Base-by-base conservation (phyloP, 768 basidiomycete genomes). In the Rhodocollybia butyracea region DNA sequence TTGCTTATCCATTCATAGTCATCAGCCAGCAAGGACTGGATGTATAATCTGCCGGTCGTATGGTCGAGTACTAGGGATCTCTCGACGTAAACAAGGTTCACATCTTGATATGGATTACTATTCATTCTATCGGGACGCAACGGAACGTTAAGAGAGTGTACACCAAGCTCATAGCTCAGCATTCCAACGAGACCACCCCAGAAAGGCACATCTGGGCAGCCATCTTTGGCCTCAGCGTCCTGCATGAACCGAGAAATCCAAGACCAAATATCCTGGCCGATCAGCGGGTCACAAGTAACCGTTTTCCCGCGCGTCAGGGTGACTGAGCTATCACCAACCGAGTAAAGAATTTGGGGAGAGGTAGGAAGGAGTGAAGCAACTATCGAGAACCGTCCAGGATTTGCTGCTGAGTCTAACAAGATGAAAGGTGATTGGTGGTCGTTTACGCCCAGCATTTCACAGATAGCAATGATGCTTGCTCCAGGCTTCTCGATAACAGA, bases 181-280 rank as follows among this genome's bases (percentile, higher is more conserved):
- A 80, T 83, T 8, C 91, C 91, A 22, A 92, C 68, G 13, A 93
- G 73, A 22, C 91, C 91, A 32, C 90, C 91, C 89, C 90, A 91
- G 66, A 93, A 93, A 0, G 90, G 91, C 41, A 84, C 66, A 10
- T 83, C 76, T 6, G 74, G 60, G 39, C 62, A 62, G 3, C 88
- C 87, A 22, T 75, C 75, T 22, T 61, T 57, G 8, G 77, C 81
- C 56, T 73, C 76, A 46, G 72, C 75, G 19, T 69, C 58, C 31
- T 72, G 77, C 85, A 91, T 89, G 69, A 86, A 91, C n/a, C 70
- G 65, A 24, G 81, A 76, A 22, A 91, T 70, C 88, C 88, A 93
- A 36, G 82, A 70, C 90, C 90, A 92, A 31, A 91, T 74, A 59
- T 85, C 81, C 22, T 68, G 64, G n/a, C 71, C 59, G 42, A 70